These are phyloP conservation scores for Podospora conica DNA, from an alignment of 495 filamentous ascomycete species.

Conservation along the genomic window DNA sequence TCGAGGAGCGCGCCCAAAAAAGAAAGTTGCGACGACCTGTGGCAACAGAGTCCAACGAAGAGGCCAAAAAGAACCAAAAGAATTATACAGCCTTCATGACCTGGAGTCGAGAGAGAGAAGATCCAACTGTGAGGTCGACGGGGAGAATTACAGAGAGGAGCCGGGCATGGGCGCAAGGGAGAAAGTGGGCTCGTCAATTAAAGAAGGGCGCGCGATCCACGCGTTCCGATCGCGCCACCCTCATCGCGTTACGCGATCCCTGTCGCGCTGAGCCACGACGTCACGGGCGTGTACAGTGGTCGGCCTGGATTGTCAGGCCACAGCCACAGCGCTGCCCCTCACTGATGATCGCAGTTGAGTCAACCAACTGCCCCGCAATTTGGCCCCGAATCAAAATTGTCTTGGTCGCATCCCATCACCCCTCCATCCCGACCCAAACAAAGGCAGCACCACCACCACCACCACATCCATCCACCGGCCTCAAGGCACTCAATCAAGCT, in stretches of 20 bases:
- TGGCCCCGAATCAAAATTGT: constrained; percentile 18
- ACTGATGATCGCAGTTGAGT: constrained; percentile 4
- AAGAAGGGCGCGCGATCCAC: constrained; percentile 20
- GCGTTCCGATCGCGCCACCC: constrained; percentile 12
- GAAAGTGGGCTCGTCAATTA: constrained; percentile 15
- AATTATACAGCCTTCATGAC: background rate
- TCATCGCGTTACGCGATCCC: constrained; percentile 15
- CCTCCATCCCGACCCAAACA: constrained; percentile 7
- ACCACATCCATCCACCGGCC: background rate
- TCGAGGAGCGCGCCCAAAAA: background rate
- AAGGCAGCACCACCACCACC: background rate
- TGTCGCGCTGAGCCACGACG: constrained; percentile 17
- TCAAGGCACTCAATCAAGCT: constrained; percentile 36
- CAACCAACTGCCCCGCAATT: constrained; percentile 9
- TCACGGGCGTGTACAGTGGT: constrained; percentile 19
- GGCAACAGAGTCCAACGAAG: background rate
- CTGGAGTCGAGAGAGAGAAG: background rate
- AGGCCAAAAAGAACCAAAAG: background rate
- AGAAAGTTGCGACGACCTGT: background rate
- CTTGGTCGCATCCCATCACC: background rate
- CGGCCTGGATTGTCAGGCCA: background rate
- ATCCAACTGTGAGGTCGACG: background rate
- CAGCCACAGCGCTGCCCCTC: background rate
- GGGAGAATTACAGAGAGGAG: background rate
- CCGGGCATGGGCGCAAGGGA: background rate